Conservation (phyloP, 2,329 filamentous ascomycete species). For the Fusarium robinianum region DNA sequence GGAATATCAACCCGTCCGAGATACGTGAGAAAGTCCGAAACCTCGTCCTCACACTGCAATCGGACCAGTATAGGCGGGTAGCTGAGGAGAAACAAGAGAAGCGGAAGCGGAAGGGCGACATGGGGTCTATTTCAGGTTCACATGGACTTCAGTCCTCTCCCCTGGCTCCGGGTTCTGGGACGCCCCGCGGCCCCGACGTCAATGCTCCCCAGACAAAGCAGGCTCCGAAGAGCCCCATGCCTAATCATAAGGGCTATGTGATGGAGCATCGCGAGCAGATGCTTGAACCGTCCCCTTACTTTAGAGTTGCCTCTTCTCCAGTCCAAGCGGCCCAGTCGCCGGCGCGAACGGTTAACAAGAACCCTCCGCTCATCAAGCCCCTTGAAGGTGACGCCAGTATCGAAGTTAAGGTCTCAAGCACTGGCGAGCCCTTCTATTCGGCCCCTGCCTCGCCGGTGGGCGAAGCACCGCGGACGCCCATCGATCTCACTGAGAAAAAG, state of each 20-base stretch:
- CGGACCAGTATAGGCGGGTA: constrained; percentile 55
- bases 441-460: constrained; percentile 29
- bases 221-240: constrained; percentile 8
- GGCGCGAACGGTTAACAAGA: constrained; percentile 15
- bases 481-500: constrained; percentile 17
- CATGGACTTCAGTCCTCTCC: constrained; percentile 16
- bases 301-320: constrained; percentile 2
- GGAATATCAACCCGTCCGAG: constrained; percentile 59
- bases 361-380: constrained; percentile 20
- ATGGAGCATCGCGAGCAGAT: constrained; percentile 7
- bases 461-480: constrained; percentile 12
- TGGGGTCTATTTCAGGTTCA: constrained; percentile 27
- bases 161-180: constrained; percentile 3
- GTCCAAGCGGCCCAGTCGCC: constrained; percentile 7
- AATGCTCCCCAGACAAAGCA: constrained; percentile 13
- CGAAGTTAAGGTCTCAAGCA: constrained; percentile 24
- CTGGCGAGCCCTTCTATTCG: constrained; percentile 28
- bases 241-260: constrained; percentile 6
- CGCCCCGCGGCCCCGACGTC: constrained; percentile 16
- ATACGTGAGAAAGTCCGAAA: constrained; percentile 70
- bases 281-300: constrained; percentile 19
- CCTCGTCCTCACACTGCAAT: constrained; percentile 66
- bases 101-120: constrained; percentile 37
- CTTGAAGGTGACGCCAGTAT: constrained; percentile 28
- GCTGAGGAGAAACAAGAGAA: constrained; percentile 46